Conservation (phyloP, 352 stramenopile genomes). For the Achlya hypogyna region DNA sequence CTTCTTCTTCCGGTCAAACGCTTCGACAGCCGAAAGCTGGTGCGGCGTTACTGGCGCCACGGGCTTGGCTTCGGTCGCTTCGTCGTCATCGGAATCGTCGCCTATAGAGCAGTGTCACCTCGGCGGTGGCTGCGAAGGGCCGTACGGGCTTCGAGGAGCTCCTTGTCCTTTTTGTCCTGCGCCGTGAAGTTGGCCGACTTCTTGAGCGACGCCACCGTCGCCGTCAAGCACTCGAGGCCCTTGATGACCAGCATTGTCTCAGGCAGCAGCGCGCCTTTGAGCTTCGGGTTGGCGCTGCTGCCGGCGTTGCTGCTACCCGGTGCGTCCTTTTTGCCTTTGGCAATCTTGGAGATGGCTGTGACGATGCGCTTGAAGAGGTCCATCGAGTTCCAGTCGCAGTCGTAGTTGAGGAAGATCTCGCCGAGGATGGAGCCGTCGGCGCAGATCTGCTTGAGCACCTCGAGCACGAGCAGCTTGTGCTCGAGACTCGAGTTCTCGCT, state of each 20-base stretch:
- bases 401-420: slow-evolving; percentile 99
- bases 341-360: slow-evolving; percentile 91
- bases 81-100: slow-evolving; percentile 44
- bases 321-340: slow-evolving; percentile 79
- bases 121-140: background rate
- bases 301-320: slow-evolving; percentile 29
- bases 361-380: slow-evolving; percentile 99
- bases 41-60: background rate
- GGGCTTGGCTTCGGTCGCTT: slow-evolving; percentile 5
- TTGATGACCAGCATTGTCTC: slow-evolving; percentile 49
- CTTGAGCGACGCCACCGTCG: slow-evolving; percentile 87
- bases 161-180: slow-evolving; percentile 37
- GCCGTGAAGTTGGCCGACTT: slow-evolving; percentile 79
- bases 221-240: slow-evolving; percentile 89
- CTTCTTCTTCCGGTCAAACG: slow-evolving; percentile 96
- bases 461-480: slow-evolving; percentile 96
- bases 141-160: slow-evolving; percentile 24
- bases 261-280: slow-evolving; percentile 37
- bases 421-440: slow-evolving; percentile 90
- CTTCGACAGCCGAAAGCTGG: slow-evolving; percentile 83
- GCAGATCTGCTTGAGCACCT: slow-evolving; percentile 94
- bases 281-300: slow-evolving; percentile 28
- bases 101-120: background rate
- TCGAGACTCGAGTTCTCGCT: slow-evolving; percentile 95
- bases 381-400: slow-evolving; percentile 96